Evolutionary conservation across 768 basidiomycete genomes (phyloP).

Genomic region (Termitomyces sp.): DNA sequence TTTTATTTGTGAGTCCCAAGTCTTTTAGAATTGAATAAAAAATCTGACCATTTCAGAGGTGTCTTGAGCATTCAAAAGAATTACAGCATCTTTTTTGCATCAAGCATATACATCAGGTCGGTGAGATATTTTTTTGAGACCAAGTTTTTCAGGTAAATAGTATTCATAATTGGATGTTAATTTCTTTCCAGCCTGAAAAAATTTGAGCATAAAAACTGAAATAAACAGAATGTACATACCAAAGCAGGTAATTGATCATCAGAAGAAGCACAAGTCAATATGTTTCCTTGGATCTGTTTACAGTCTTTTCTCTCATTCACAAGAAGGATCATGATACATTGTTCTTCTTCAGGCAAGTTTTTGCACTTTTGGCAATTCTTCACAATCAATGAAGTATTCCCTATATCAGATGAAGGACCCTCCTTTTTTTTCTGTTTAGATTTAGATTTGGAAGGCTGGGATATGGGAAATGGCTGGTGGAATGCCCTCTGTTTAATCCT

Average conservation of each 20-base stretch:
- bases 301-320: background rate
- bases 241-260: background rate
- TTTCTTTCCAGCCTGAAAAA: background rate
- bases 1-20: background rate
- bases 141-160: constrained; percentile 1
- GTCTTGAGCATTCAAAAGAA: no score
- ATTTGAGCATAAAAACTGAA: background rate
- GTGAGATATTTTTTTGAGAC: background rate
- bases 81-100: background rate
- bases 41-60: no score
- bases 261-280: constrained; percentile 5
- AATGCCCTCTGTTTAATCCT: background rate
- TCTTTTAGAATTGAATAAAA: no score
- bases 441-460: background rate
- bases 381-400: background rate
- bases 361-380: background rate
- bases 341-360: background rate
- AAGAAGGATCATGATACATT: background rate
- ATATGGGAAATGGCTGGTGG: background rate
- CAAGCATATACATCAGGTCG: background rate
- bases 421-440: background rate
- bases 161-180: background rate
- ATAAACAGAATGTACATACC: background rate
- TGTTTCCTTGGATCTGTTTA: background rate
- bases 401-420: background rate